Evolutionary conservation across 2,329 filamentous ascomycete species (phyloP), one percentile per base, ranked within the genome.

Genomic region (Ceratocystis harringtonii): DNA sequence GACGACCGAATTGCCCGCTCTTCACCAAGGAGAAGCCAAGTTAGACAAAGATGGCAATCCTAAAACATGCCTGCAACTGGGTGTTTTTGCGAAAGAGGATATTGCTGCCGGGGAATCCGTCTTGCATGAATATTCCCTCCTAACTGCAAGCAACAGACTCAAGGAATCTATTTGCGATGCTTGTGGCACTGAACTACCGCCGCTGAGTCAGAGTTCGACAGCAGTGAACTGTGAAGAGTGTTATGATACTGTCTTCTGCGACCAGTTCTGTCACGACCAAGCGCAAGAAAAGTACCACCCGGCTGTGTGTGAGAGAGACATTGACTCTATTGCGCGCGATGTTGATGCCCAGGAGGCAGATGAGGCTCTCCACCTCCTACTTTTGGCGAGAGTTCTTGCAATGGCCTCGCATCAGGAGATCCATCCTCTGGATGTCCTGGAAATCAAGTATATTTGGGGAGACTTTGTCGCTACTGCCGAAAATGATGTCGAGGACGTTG

Each of bases 101-200:
- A 89, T 97, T 45, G 76, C 78, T 0, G 84, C 90, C 0, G 89
- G 88, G 8, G 88, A 95, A 73, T 79, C 81, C 5, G 84, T 96
- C 1, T 80, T 99, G 36, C 78, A 83, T 61, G 94, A 99, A 72
- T 89, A 87, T 68, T 94, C 91, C 7, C 81, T 96, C 6, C 78
- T 99, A 50, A 96, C 92, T 1, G 92, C 90, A 58, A 94, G 92
- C 70, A 94, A 94, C 72, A 85, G 90, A 36, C 81, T 94, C 12
- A 90, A 95, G 72, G 91, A 95, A 68, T 81, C 88, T 3, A 81
- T 92, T 36, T 97, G 92, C 74, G 92, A 97, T 74, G 91, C 91
- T 15, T 97, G 92, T 74, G 90, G 90, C 70, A 80, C 82, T 6
- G 83, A 84, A 28, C 80, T 95, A 5, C 70, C 77, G 71, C 60